Evolutionary conservation across 495 filamentous ascomycete genomes (phyloP), one percentile per base, ranked within the genome.

Genomic region (Penicillium bovifimosum): DNA sequence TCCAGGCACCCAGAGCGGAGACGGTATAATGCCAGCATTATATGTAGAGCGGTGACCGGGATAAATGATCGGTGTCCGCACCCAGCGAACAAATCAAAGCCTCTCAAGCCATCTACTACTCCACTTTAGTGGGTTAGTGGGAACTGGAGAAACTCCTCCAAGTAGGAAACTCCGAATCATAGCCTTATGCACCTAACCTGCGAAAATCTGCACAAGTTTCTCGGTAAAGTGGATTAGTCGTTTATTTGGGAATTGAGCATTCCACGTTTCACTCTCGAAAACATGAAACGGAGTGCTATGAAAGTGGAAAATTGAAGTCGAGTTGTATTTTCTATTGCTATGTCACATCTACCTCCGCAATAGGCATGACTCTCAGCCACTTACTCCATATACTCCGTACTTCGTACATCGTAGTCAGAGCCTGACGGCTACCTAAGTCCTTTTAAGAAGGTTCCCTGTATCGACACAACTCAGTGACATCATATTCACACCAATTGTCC

Each of bases 391-490:
- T 20, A 36, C 13, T 0, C 3, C 18, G 6, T 27, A 41, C 38
- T 40, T 17, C n/a, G 11, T 40, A 14, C 8, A 2, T n/a, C n/a
- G n/a, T n/a, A n/a, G n/a, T n/a, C 18, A 8, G 5, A 26, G 24
- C n/a, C 41, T 28, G 26, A 29, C 16, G n/a, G n/a, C 11, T 14
- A 42, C n/a, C n/a, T 27, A 14, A 29, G 9, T 9, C 6, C 3
- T 18, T 18, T 10, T n/a, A n/a, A n/a, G n/a, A n/a, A n/a, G 13
- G 27, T 43, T 29, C 41, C 41, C 45, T 46, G 43, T 31, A 36
- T 27, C 38, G 28, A 28, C 28, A 9, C 24, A 18, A 6, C 47
- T 41, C 52, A 51, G 39, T 55, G 56, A 59, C 40, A 55, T 55
- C 56, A 59, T 56, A 34, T 35, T 31, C 43, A 2, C 20, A 24